Percentiles rank a stretch among this genome's conserved stretches.
These are phyloP conservation scores for Cupressus sempervirens DNA, from an alignment of 75 land plant species.

Conservation along the genomic window DNA sequence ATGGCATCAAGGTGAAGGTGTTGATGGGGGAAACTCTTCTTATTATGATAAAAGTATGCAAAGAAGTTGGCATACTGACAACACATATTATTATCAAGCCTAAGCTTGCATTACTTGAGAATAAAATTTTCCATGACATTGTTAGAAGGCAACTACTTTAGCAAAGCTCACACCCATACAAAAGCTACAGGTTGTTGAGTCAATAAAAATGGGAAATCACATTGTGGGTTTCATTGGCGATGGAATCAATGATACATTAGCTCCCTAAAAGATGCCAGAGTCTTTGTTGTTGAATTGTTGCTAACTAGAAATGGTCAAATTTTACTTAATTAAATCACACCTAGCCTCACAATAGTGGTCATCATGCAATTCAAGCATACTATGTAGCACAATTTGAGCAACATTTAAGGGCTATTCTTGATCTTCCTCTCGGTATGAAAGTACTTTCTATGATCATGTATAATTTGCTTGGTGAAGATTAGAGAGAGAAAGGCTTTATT, in stretches of 20 bases:
- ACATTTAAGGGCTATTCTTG: constrained; percentile 84
- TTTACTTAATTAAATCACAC: constrained; percentile 92
- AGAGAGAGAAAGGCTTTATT: constrained; percentile 25
- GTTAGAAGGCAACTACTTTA: constrained; percentile 36
- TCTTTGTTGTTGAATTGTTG: constrained; percentile 90
- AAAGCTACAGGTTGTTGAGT: constrained; percentile 44
- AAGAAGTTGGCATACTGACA: constrained; percentile 56
- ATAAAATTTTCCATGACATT: constrained; percentile 32
- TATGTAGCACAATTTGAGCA: constrained; percentile 93
- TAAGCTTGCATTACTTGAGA: constrained; percentile 35
- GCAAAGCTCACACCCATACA: constrained; percentile 55
- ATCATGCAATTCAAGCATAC: constrained; percentile 93
- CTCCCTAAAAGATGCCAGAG: constrained; percentile 52
- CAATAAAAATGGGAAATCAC: constrained; percentile 35
- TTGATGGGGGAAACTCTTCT: constrained; percentile 51
- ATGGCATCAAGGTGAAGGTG: constrained; percentile 33
- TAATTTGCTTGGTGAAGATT: constrained; percentile 91
- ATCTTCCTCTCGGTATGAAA: constrained; percentile 97
- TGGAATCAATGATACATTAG: constrained; percentile 53
- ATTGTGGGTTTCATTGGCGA: constrained; percentile 63
- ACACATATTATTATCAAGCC: constrained; percentile 44
- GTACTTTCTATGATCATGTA: constrained; percentile 87
- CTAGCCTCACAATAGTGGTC: constrained; percentile 99
- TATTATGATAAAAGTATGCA: constrained; percentile 43
- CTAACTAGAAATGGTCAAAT: constrained; percentile 72